Conservation (phyloP, 257 asterid genomes). For the Plantago ovata region DNA sequence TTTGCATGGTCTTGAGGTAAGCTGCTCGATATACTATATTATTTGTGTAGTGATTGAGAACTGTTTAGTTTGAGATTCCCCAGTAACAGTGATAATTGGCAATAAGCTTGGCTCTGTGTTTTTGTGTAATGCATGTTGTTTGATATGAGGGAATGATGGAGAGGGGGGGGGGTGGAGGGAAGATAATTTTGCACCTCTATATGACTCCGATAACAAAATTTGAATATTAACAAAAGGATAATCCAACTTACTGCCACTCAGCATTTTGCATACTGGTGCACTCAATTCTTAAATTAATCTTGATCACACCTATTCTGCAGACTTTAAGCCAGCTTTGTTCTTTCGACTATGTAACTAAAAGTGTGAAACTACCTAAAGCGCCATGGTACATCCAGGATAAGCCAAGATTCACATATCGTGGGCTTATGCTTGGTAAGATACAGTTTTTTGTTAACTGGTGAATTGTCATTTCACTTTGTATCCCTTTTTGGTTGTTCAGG, state of each 20-base stretch:
- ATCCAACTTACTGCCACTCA: constrained; percentile 9
- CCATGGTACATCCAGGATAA: constrained; percentile 92
- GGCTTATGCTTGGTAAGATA: constrained; percentile 69
- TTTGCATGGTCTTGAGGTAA: constrained; percentile 87
- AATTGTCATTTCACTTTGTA: constrained; percentile 7
- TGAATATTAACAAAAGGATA: background rate
- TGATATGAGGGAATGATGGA: constrained; percentile 3
- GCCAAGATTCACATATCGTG: constrained; percentile 84
- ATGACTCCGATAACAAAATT: background rate
- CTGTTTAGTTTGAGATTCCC: constrained; percentile 16
- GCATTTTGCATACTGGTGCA: constrained; percentile 5
- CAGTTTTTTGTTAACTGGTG: constrained; percentile 18
- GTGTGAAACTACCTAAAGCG: constrained; percentile 57
- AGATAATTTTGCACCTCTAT: constrained; percentile 1
- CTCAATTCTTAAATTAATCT: constrained; percentile 18
- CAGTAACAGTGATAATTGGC: constrained; percentile 13
- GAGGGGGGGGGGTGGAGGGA: constrained; percentile 5
- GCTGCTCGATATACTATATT: constrained; percentile 17
- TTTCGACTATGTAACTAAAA: constrained; percentile 71
- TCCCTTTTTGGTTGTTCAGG: constrained; percentile 10
- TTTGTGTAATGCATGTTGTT: constrained; percentile 5
- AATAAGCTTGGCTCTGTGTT: constrained; percentile 3
- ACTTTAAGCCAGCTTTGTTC: constrained; percentile 82
- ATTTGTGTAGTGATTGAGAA: constrained; percentile 10
- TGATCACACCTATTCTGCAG: constrained; percentile 36